These are phyloP conservation scores for Boletus rubescentipes DNA, from an alignment of 768 basidiomycete species.

Conservation along the genomic window DNA sequence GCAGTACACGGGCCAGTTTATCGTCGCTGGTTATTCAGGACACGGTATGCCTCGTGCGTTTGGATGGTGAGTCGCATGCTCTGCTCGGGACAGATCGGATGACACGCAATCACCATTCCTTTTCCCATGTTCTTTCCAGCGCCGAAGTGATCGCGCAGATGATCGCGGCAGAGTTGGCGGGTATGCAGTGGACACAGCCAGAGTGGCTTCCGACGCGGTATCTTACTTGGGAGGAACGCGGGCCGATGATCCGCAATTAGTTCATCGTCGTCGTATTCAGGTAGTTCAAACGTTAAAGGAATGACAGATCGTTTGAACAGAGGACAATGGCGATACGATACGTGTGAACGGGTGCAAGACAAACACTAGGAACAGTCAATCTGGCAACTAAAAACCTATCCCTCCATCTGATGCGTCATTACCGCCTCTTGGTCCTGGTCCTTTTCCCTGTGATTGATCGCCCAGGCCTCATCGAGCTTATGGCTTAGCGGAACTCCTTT, in stretches of 20 bases:
- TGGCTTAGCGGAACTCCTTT: slow-evolving; percentile 7
- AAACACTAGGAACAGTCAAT: not conserved
- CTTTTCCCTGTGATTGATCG: not conserved
- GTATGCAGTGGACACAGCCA: slow-evolving; percentile 49
- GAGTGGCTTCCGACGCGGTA: slow-evolving; percentile 63
- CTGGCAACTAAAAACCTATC: not conserved
- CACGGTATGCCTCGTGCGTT: slow-evolving; percentile 82
- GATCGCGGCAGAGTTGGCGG: slow-evolving; percentile 48
- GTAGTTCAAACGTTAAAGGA: too few species aligned
- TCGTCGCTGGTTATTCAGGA: slow-evolving; percentile 71
- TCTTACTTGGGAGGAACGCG: slow-evolving; percentile 36
- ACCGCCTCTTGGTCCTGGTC: not conserved
- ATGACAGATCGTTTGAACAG: not conserved
- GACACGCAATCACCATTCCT: not conserved
- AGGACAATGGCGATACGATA: not conserved
- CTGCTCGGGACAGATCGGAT: not conserved
- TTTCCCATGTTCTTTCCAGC: slow-evolving; percentile 31
- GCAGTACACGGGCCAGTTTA: slow-evolving; percentile 57
- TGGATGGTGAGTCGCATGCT: slow-evolving; percentile 44
- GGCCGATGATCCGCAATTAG: not conserved
- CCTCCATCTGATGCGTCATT: not conserved
- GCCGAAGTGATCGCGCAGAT: slow-evolving; percentile 63
- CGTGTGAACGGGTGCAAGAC: not conserved
- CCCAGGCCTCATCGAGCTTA: slow-evolving; percentile 11
- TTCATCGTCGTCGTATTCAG: not conserved